Base-by-base conservation (phyloP, 2,329 filamentous ascomycete species). In the Onygenales sp. region DNA sequence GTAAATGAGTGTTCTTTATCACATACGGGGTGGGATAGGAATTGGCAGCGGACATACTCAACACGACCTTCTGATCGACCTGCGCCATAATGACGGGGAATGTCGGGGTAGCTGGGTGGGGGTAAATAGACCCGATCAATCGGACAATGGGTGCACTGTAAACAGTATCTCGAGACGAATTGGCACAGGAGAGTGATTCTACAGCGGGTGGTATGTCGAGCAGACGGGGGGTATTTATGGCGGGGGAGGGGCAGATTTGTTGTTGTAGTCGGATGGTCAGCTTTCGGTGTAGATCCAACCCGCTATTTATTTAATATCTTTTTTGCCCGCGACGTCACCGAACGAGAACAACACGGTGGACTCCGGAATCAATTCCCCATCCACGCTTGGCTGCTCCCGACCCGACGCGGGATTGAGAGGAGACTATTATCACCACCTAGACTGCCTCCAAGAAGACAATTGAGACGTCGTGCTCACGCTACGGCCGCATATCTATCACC, bases 41-140 rank as follows among this genome's bases (percentile, higher is more conserved):
- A 60, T 55, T 62, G 59, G 57, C 60, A 27, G 47, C 47, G 42
- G 42, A 70, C 78, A 62, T 77, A 82, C 79, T 86, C 64, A 88
- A 76, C 59, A 83, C 84, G 59, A 80, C 78, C 72, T 86, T 87
- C 58, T 87, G 82, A 66, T 86, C 79, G 67, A 85, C 81, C 66
- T 82, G 75, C 58, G 77, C 78, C 83, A 87, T 86, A 60, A 67
- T 77, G 71, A 61, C 59, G 56, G 61, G 56, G 43, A 46, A 14
- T 45, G 35, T 48, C 8, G 17, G 11, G 33, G 31, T 33, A 38
- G n/a, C 17, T n/a, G 3, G 14, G 17, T 9, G 14, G 10, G 38
- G 47, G 36, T 9, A 33, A 31, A 32, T n/a, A 21, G 46, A 52
- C 36, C 48, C 36, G 27, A 36, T 38, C 31, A 54, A 50, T 50